Percentiles rank a stretch among this genome's conserved stretches.
phyloP scores from a whole-genome alignment of 2,329 filamentous ascomycete genomes.

The Diaporthe vaccinii region DNA sequence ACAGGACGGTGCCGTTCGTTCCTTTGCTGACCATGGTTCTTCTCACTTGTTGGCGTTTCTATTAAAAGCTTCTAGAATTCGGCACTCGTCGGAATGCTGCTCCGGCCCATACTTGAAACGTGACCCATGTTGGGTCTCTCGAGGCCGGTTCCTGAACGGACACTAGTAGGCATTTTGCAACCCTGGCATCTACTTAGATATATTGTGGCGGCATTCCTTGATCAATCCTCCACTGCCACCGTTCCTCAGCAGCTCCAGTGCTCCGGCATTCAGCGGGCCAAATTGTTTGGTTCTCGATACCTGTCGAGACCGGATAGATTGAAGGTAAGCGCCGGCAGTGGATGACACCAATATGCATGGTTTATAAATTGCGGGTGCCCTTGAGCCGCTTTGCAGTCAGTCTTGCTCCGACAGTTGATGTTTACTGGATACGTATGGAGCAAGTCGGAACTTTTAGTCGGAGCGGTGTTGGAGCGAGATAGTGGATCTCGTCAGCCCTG shows the following conservation, averaged over 20 bases:
- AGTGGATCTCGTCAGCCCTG: background rate
- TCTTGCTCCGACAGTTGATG: background rate
- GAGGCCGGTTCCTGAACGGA: background rate
- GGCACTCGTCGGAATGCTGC: background rate
- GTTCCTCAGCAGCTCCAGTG: background rate
- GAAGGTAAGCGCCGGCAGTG: background rate
- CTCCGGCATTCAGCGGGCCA: background rate
- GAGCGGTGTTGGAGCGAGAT: background rate
- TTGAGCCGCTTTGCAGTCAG: background rate
- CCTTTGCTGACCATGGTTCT: background rate
- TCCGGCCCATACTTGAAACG: constrained; percentile 1
- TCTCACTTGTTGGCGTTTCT: background rate
- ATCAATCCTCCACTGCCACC: background rate
- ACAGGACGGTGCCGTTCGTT: background rate
- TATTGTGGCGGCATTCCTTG: background rate
- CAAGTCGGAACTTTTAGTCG: background rate
- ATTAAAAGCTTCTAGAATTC: constrained; percentile 7
- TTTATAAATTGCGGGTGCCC: background rate
- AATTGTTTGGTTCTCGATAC: background rate
- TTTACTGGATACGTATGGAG: background rate
- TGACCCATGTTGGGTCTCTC: background rate
- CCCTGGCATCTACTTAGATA: too few species aligned
- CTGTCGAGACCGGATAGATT: background rate
- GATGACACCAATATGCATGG: background rate
- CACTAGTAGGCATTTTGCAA: background rate